Conservation (phyloP, 495 filamentous ascomycete species). For the Aspergillus bridgeri region DNA sequence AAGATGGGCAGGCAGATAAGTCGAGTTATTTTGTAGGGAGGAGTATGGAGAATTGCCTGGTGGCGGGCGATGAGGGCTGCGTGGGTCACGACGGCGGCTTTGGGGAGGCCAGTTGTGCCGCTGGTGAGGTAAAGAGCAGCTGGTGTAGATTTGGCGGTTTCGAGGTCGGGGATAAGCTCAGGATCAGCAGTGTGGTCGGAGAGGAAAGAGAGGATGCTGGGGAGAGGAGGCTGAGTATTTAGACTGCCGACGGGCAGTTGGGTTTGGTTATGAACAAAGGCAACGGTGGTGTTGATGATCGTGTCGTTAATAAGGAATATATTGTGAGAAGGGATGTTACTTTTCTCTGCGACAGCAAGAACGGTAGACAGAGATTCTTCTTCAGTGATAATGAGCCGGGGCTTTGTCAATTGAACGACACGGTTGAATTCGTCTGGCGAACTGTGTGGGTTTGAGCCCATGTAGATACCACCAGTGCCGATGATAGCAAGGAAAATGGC, state of each 20-base stretch:
- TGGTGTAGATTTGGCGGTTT: background rate
- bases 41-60: background rate
- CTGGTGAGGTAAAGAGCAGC: constrained; percentile 4
- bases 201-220: background rate
- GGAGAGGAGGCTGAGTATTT: background rate
- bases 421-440: background rate
- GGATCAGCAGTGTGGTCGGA: background rate
- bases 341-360: background rate
- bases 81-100: constrained; percentile 1
- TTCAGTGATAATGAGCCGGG: background rate
- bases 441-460: background rate
- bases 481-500: background rate
- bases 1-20: background rate
- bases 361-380: background rate
- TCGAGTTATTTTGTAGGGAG: background rate
- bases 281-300: background rate
- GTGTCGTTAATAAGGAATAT: background rate
- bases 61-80: constrained; percentile 2
- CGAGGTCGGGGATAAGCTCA: background rate
- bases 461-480: background rate
- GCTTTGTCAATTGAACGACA: background rate
- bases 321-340: background rate
- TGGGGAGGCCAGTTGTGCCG: constrained; percentile 5
- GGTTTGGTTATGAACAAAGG: background rate
- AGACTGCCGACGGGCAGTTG: background rate